Conservation (phyloP, 371 early-diverging fungal genomes). For the Smittium culicis region DNA sequence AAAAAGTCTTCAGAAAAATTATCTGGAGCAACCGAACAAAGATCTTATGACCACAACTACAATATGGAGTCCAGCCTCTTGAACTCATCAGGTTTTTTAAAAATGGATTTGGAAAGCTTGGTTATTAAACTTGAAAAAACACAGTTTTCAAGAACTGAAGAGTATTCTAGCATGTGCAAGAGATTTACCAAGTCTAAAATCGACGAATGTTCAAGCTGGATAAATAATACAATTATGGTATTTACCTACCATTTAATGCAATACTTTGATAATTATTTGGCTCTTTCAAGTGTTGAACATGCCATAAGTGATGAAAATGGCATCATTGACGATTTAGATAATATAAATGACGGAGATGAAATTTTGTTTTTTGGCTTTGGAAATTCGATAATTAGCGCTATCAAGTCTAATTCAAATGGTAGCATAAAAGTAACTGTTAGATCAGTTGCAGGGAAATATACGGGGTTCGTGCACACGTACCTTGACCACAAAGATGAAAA, state of each 20-base stretch:
- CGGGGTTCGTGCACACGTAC: not conserved
- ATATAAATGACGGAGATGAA: not conserved
- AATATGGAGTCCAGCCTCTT: not conserved
- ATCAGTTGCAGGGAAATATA: not conserved
- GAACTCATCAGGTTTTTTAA: not conserved
- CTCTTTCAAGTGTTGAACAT: not conserved
- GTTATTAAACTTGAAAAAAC: not conserved
- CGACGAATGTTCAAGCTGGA: not conserved
- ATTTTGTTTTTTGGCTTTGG: constrained; percentile 1
- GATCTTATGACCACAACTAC: not conserved
- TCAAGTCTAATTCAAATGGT: not conserved
- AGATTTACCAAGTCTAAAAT: not conserved
- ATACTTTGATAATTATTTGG: not conserved
- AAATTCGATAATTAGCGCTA: not conserved
- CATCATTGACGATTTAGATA: not conserved
- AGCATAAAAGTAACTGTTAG: not conserved
- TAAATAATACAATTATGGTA: not conserved
- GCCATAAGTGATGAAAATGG: not conserved
- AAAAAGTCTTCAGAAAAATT: not conserved
- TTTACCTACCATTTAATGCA: constrained; percentile 1
- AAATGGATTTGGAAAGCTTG: not conserved
- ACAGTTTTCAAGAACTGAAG: not conserved
- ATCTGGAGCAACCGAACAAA: too few relatives aligned
- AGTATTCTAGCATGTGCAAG: not conserved
- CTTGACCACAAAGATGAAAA: not conserved